Evolutionary conservation across 257 asterid genomes (phyloP).

Genomic region (Solanum dulcamara): DNA sequence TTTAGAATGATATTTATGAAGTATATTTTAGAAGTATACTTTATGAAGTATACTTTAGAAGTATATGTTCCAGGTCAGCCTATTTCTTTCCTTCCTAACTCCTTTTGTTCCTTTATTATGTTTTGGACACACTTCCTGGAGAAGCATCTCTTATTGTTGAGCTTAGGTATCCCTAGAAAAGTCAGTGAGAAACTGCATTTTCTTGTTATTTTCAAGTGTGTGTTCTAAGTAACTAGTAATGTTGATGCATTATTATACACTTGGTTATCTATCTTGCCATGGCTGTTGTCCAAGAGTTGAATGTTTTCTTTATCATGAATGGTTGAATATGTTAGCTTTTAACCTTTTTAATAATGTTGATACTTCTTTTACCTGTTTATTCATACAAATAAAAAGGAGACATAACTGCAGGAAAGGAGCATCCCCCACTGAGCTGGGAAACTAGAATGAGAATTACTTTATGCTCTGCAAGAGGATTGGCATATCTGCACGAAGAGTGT

Average conservation of each 20-base stretch:
- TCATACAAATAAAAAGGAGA: not conserved
- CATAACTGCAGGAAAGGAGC: slow-evolving; percentile 41
- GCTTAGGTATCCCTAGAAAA: not conserved
- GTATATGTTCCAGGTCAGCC: not conserved
- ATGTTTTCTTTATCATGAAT: not conserved
- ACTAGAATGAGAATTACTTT: slow-evolving; percentile 67
- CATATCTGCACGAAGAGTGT: slow-evolving; percentile 77
- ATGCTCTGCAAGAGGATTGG: slow-evolving; percentile 80
- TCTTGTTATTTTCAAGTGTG: not conserved
- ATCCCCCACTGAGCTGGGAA: slow-evolving; percentile 56
- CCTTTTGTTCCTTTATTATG: not conserved
- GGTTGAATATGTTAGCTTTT: not conserved
- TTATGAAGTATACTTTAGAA: no score
- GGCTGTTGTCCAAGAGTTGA: not conserved
- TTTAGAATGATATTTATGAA: not conserved
- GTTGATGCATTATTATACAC: not conserved
- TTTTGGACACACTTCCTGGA: not conserved
- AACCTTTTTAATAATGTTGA: not conserved
- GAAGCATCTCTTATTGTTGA: not conserved
- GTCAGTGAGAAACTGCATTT: not conserved
- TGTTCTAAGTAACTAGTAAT: not conserved
- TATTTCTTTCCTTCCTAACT: not conserved
- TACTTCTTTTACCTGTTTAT: not conserved
- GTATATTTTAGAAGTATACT: no score
- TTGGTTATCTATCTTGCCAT: not conserved